Percentiles rank a stretch among this genome's conserved stretches.
phyloP scores from a whole-genome alignment of 2,329 filamentous ascomycete species.

The Colletotrichum tropicicola region DNA sequence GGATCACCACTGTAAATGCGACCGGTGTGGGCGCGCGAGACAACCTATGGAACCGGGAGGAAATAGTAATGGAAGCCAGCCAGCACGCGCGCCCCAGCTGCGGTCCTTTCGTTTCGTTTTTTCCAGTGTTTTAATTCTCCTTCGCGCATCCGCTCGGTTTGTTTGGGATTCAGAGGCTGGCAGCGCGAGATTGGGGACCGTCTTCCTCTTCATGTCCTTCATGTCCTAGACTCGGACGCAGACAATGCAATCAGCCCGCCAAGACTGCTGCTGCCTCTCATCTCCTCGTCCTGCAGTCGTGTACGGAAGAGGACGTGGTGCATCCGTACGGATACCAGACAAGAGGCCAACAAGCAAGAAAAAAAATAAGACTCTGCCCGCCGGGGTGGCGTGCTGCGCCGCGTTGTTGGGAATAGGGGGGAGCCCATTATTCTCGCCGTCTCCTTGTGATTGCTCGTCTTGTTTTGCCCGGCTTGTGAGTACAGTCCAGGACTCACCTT shows the following conservation, averaged over 20 bases:
- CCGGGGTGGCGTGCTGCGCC: slow-evolving; percentile 22
- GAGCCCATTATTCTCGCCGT: neutral
- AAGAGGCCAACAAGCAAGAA: neutral
- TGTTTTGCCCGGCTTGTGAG: slow-evolving; percentile 1
- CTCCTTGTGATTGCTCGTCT: neutral
- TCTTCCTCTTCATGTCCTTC: too few species aligned
- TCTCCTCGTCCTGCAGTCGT: neutral
- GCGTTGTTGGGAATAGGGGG: slow-evolving; percentile 15
- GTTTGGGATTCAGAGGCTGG: slow-evolving; percentile 8
- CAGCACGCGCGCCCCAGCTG: too few species aligned
- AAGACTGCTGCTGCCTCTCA: too few species aligned
- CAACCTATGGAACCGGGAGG: neutral
- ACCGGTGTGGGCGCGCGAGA: neutral
- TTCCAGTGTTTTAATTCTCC: neutral
- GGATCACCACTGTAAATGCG: too few species aligned
- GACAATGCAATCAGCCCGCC: neutral
- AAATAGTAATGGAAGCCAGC: too few species aligned
- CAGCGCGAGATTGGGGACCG: too few species aligned
- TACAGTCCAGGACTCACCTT: neutral
- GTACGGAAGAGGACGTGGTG: neutral
- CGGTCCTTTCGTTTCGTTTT: slow-evolving; percentile 5
- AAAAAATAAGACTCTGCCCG: slow-evolving; percentile 3
- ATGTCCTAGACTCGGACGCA: too few species aligned
- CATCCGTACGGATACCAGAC: neutral
- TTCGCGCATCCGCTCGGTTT: slow-evolving; percentile 8